phyloP scores from a whole-genome alignment of 805 yeast genomes.

The Saturnispora kantuleensis region DNA sequence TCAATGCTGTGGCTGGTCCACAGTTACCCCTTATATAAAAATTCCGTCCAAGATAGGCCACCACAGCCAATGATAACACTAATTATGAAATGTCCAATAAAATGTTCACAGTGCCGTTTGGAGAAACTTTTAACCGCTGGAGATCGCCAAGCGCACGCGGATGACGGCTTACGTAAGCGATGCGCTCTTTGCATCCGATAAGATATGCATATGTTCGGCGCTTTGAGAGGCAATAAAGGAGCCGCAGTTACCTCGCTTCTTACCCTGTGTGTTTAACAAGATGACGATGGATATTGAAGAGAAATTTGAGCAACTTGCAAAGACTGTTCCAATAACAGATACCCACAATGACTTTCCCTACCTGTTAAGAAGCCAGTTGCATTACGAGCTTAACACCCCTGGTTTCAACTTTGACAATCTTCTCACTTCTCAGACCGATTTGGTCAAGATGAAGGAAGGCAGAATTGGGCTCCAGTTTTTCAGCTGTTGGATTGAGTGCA shows the following conservation, averaged over 20 bases:
- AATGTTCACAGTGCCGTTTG: too few species aligned
- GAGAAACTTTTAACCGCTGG: too few species aligned
- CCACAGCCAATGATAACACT: too few species aligned
- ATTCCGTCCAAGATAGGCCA: too few species aligned
- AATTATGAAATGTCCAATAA: too few species aligned
- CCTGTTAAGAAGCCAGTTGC: slow-evolving; percentile 34
- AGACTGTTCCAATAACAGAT: slow-evolving; percentile 33
- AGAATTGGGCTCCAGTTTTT: slow-evolving; percentile 42
- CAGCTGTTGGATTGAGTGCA: slow-evolving; percentile 40
- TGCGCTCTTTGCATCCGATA: too few species aligned
- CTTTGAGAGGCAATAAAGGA: too few species aligned
- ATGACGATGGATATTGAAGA: slow-evolving; percentile 14
- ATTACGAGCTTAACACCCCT: slow-evolving; percentile 23
- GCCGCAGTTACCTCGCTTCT: background rate
- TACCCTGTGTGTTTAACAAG: background rate
- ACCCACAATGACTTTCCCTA: slow-evolving; percentile 48
- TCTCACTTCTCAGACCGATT: slow-evolving; percentile 36
- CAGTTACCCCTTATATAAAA: too few species aligned
- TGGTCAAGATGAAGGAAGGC: slow-evolving; percentile 33
- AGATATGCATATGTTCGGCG: too few species aligned
- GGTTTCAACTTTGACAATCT: slow-evolving; percentile 29
- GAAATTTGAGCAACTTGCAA: slow-evolving; percentile 14
- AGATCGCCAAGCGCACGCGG: too few species aligned
- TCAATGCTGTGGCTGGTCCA: too few species aligned
- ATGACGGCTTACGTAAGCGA: too few species aligned